Percentiles rank a stretch among this genome's conserved stretches.
Evolutionary conservation across 371 early-diverging fungal species (phyloP).

Genomic region (Dichotomocladium elegans): DNA sequence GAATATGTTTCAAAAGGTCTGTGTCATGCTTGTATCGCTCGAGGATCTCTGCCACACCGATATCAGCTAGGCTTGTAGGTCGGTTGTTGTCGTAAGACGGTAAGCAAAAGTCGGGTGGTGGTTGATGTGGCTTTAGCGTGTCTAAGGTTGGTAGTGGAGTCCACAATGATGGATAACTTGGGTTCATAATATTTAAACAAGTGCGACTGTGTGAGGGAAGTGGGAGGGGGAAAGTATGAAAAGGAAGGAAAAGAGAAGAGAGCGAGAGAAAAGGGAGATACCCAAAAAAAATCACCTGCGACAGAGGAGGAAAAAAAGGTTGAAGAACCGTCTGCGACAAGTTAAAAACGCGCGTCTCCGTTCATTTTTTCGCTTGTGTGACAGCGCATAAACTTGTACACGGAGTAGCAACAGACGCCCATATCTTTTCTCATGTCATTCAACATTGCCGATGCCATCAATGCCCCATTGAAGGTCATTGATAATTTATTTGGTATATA

Average conservation of each 20-base stretch:
- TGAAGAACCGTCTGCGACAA: not conserved
- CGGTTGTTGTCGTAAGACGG: slow-evolving; percentile 5
- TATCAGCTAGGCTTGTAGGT: slow-evolving; percentile 23
- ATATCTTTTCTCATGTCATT: not conserved
- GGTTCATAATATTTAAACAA: slow-evolving; percentile 1
- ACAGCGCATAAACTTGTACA: too few relatives aligned
- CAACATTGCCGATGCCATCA: slow-evolving; percentile 5
- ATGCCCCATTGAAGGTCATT: slow-evolving; percentile 7
- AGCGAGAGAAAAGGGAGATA: slow-evolving; percentile 1
- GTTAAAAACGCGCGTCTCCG: not conserved
- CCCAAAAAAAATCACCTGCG: too few relatives aligned
- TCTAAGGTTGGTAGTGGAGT: not conserved
- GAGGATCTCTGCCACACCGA: slow-evolving; percentile 44
- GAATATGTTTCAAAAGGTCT: slow-evolving; percentile 45
- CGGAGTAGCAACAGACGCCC: not conserved
- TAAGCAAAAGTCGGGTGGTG: too few relatives aligned
- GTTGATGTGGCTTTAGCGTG: not conserved
- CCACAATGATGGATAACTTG: slow-evolving; percentile 1
- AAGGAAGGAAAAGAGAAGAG: slow-evolving; percentile 4
- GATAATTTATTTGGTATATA: slow-evolving; percentile 12
- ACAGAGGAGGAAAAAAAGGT: slow-evolving; percentile 5
- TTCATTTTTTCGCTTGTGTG: not conserved
- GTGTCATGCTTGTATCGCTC: slow-evolving; percentile 46
- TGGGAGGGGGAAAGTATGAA: slow-evolving; percentile 3
- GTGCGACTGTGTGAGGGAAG: too few relatives aligned